Evolutionary conservation across 495 filamentous ascomycete species (phyloP), one percentile per base, ranked within the genome.

Genomic region (Xylaria nigripes): DNA sequence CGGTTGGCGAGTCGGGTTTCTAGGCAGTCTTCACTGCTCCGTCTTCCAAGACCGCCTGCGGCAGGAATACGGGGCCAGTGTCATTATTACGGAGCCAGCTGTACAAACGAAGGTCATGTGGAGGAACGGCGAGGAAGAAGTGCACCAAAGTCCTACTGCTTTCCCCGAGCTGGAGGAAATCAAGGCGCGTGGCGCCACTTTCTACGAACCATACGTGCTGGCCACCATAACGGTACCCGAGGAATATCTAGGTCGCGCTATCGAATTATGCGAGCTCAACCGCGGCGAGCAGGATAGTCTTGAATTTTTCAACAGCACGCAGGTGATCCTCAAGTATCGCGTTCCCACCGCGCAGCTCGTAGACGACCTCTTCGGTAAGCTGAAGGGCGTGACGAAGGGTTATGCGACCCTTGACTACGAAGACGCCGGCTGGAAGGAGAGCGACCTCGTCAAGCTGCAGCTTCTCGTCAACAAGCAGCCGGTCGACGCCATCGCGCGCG

Each of bases 41-140:
- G 93, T 98, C 3, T 98, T 98, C 61, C 91, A 98, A 70, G 93
- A 98, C 69, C 85, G 93, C n/a, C 72, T 98, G 27, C 81, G 89
- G 16, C 90, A 95, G 65, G 93, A 98, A 68, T 90, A 97, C 63
- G 93, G 91, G 13, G 89, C 88, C 10, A 90, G 82, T 61, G 90
- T 98, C 69, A 96, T 97, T 68, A 96, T 98, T 64, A 98, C 93
- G 2, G 91, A 95, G 15, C 93, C 93, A 2, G 87, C 90, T 1
- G 93, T 97, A 6, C 90, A 94, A 4, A 91, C 91, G 60, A 92
- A 89, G 66, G 79, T 97, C 6, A 62, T 86, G 7, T 95, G 83
- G 77, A 78, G 72, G 40, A 78, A 90, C 61, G 90, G 89, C 22
- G 80, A 68, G 13, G 81, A 90, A 60, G 74, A 77, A 6, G 81